These are phyloP conservation scores for Trichoderma harzianum DNA, from an alignment of 2,329 filamentous ascomycete genomes.

Conservation along the genomic window DNA sequence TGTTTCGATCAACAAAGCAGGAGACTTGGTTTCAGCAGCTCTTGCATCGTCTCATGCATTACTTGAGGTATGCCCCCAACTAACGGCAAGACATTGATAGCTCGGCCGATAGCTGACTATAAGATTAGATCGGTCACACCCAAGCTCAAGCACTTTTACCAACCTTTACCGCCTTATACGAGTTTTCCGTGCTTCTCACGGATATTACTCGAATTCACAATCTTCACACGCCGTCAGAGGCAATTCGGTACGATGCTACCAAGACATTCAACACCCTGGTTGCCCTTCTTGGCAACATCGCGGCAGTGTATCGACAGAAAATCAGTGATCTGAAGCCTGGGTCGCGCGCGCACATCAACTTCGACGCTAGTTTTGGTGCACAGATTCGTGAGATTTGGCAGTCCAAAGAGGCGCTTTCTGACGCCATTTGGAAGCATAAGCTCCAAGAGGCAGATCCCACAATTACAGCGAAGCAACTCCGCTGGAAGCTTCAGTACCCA, in stretches of 20 bases:
- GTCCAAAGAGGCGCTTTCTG: conserved; percentile 32
- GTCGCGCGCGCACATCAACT: conserved; percentile 30
- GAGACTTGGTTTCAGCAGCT: conserved; percentile 29
- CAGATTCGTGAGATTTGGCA: conserved; percentile 35
- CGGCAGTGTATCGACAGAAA: conserved; percentile 34
- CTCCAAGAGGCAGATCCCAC: conserved; percentile 27
- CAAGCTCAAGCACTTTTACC: conserved; percentile 38
- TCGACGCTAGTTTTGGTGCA: conserved; percentile 36
- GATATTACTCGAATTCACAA: conserved; percentile 34
- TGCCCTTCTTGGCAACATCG: conserved; percentile 33
- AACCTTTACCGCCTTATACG: conserved; percentile 39
- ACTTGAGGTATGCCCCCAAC: conserved; percentile 32
- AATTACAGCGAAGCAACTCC: conserved; percentile 29
- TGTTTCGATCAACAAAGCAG: background rate
- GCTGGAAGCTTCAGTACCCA: background rate
- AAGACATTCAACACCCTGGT: conserved; percentile 37
- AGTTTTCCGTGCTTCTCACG: conserved; percentile 37
- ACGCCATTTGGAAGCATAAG: conserved; percentile 36
- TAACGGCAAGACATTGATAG: background rate
- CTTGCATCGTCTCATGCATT: conserved; percentile 38
- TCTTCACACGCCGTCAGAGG: background rate
- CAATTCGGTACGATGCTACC: conserved; percentile 27
- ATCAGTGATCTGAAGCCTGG: conserved; percentile 31
- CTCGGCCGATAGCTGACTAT: background rate
- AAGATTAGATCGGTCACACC: conserved; percentile 35